These are phyloP conservation scores for Pseudocercospora eumusae DNA, from an alignment of 2,329 filamentous ascomycete species.

Conservation along the genomic window DNA sequence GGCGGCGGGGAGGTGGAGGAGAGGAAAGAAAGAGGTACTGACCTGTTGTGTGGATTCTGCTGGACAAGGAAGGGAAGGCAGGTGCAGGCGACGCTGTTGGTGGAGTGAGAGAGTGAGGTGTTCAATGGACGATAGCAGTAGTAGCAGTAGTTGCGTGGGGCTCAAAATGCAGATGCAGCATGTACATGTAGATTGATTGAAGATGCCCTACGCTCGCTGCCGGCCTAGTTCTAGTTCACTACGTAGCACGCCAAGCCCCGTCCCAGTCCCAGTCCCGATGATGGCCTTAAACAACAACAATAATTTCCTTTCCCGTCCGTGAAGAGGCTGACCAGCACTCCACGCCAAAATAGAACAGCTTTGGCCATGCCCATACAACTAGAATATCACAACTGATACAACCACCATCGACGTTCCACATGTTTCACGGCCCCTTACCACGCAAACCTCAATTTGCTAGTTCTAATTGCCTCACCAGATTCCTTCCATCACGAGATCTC, in stretches of 20 bases:
- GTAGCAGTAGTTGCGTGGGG: no score
- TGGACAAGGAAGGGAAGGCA: neutral
- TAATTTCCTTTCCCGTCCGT: neutral
- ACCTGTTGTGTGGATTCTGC: slow-evolving; percentile 6
- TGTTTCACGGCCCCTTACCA: neutral
- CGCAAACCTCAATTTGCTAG: neutral
- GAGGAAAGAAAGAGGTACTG: neutral
- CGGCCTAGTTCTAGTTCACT: neutral
- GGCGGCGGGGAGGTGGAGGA: neutral
- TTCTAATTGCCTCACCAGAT: neutral
- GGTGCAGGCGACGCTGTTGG: slow-evolving; percentile 1
- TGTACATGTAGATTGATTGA: neutral
- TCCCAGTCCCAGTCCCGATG: neutral
- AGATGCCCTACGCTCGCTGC: neutral
- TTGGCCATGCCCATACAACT: no score
- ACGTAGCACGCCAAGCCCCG: neutral
- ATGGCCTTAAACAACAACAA: neutral
- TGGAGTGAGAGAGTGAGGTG: slow-evolving; percentile 4
- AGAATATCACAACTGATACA: no score
- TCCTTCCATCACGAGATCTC: neutral
- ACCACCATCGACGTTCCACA: no score
- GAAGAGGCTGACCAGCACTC: neutral
- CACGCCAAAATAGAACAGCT: neutral
- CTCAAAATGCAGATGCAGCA: slow-evolving; percentile 7
- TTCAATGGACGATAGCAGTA: slow-evolving; percentile 4